These are phyloP conservation scores for Cryptococcus sp. DNA, from an alignment of 1,284 basidiomycete species.

Conservation along the genomic window DNA sequence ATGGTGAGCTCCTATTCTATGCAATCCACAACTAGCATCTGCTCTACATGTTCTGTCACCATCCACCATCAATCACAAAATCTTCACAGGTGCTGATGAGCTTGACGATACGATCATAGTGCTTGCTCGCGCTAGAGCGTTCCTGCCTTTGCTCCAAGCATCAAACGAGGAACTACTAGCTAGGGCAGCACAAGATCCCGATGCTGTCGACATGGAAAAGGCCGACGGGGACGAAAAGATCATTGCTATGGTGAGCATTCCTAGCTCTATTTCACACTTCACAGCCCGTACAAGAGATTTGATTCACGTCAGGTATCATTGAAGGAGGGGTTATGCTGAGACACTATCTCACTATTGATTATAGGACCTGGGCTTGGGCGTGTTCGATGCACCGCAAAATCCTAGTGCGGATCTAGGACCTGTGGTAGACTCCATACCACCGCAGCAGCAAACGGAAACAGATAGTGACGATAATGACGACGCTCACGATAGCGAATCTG, in stretches of 20 bases:
- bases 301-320: neutral
- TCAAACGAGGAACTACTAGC: conserved; percentile 37
- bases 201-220: conserved; percentile 38
- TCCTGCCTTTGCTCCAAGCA: conserved; percentile 39
- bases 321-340: neutral
- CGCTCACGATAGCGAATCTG: neutral
- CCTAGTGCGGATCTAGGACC: conserved; percentile 31
- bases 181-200: conserved; percentile 26
- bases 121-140: conserved; percentile 38
- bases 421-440: conserved; percentile 23
- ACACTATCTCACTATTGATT: neutral
- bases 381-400: conserved; percentile 38
- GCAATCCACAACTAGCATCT: neutral
- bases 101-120: conserved; percentile 16
- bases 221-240: conserved; percentile 22
- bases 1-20: conserved; percentile 16
- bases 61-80: neutral
- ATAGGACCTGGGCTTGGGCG: conserved; percentile 46
- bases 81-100: neutral
- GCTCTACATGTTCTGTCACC: neutral
- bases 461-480: conserved; percentile 9
- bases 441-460: conserved; percentile 12
- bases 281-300: neutral
- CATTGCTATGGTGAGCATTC: conserved; percentile 35
- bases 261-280: too few species aligned